phyloP scores from a whole-genome alignment of 164 flowering plant species.

The Pachysandra terminalis region DNA sequence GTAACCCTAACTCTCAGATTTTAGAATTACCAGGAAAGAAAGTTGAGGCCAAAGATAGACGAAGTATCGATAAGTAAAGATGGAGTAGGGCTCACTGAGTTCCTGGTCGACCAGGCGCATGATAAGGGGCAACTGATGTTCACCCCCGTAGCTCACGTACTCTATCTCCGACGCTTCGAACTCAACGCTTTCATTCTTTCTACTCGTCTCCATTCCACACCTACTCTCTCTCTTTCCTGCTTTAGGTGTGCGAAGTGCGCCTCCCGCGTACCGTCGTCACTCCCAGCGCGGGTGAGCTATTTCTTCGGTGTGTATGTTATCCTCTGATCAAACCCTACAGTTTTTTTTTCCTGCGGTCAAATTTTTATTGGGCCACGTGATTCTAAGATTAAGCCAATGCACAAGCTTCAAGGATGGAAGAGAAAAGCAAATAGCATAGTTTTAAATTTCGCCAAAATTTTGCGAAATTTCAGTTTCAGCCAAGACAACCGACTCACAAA shows the following conservation, averaged over 20 bases:
- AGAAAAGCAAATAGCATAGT: too few relatives aligned
- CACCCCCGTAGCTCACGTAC: constrained; percentile 88
- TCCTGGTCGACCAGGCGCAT: constrained; percentile 90
- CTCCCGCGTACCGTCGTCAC: background rate
- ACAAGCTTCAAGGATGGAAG: too few relatives aligned
- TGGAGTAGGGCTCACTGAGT: constrained; percentile 98
- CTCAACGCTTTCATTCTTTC: constrained; percentile 11
- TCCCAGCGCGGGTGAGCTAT: too few relatives aligned
- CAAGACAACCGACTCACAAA: too few relatives aligned
- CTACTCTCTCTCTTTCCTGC: background rate
- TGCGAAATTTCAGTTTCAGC: too few relatives aligned
- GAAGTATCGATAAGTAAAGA: constrained; percentile 97
- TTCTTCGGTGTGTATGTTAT: too few relatives aligned
- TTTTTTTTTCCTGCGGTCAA: too few relatives aligned
- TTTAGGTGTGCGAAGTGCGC: background rate
- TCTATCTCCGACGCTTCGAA: constrained; percentile 53
- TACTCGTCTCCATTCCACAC: constrained; percentile 7
- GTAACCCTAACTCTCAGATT: background rate
- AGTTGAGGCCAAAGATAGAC: constrained; percentile 99
- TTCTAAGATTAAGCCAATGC: too few relatives aligned
- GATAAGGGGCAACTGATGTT: constrained; percentile 87
- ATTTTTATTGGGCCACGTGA: too few relatives aligned
- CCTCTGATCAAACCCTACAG: too few relatives aligned
- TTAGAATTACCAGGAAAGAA: constrained; percentile 58
- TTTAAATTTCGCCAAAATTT: too few relatives aligned